Conservation (phyloP, 2,329 filamentous ascomycete genomes). For the Arthrocladium fulminans region DNA sequence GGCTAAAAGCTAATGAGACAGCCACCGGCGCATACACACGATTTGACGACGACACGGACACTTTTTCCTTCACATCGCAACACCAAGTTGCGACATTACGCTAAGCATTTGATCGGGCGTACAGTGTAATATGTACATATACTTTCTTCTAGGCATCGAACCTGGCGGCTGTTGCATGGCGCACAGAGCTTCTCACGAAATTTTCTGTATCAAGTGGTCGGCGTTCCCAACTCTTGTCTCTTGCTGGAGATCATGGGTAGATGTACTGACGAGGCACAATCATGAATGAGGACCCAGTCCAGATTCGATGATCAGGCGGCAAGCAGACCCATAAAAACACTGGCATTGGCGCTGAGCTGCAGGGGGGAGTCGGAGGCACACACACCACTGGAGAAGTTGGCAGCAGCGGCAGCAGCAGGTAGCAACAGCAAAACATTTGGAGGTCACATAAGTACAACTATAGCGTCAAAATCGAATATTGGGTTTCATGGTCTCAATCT, state of each 20-base stretch:
- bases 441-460: neutral
- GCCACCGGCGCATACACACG: slow-evolving; percentile 7
- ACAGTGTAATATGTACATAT: slow-evolving; percentile 9
- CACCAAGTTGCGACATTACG: neutral
- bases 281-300: neutral
- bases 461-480: neutral
- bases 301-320: neutral
- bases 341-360: neutral
- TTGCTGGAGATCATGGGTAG: too few relatives aligned
- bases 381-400: neutral
- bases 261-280: neutral
- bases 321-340: neutral
- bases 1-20: too few relatives aligned
- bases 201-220: neutral
- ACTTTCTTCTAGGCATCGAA: neutral
- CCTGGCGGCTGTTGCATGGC: neutral
- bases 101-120: slow-evolving; percentile 6
- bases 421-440: neutral
- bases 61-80: neutral
- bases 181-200: neutral
- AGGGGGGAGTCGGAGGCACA: neutral
- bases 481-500: neutral
- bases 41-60: slow-evolving; percentile 11
- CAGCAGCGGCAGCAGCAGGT: neutral
- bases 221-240: neutral